These are phyloP conservation scores for Entonaema liquescens DNA, from an alignment of 495 filamentous ascomycete genomes.

Conservation along the genomic window DNA sequence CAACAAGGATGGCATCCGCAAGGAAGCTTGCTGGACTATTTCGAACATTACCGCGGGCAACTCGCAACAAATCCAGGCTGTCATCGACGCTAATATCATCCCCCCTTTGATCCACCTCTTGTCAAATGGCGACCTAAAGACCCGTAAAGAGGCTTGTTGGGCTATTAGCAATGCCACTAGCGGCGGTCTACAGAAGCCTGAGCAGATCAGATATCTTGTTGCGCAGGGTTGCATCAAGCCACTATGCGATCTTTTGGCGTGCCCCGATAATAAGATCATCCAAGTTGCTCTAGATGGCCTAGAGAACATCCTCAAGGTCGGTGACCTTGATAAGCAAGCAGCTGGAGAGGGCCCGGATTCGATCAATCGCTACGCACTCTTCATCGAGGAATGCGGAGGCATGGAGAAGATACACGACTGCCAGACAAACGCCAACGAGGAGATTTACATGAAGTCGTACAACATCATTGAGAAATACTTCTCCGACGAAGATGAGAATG, in stretches of 20 bases:
- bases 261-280: slow-evolving; percentile 99
- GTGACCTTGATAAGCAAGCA: slow-evolving; percentile 96
- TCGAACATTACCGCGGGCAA: slow-evolving; percentile 99
- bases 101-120: slow-evolving; percentile 95
- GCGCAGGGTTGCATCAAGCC: slow-evolving; percentile 95
- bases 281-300: slow-evolving; percentile 98
- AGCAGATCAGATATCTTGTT: slow-evolving; percentile 97
- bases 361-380: slow-evolving; percentile 96
- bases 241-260: slow-evolving; percentile 92
- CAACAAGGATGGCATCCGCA: slow-evolving; percentile 97
- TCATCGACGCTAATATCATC: slow-evolving; percentile 96
- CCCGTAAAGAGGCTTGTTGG: slow-evolving; percentile 99
- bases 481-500: slow-evolving; percentile 94
- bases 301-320: slow-evolving; percentile 99
- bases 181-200: slow-evolving; percentile 96
- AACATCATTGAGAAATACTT: slow-evolving; percentile 99
- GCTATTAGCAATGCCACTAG: slow-evolving; percentile 99
- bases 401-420: slow-evolving; percentile 99
- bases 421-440: slow-evolving; percentile 99
- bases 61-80: slow-evolving; percentile 95
- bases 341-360: slow-evolving; percentile 74
- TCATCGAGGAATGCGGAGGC: slow-evolving; percentile 97
- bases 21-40: slow-evolving; percentile 99
- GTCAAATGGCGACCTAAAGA: slow-evolving; percentile 98
- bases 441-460: slow-evolving; percentile 99